A percentile compares a stretch with the other conserved stretches of the same genome.
Conservation (phyloP, 1,284 basidiomycete genomes). For the Butyriboletus appendiculatus region DNA sequence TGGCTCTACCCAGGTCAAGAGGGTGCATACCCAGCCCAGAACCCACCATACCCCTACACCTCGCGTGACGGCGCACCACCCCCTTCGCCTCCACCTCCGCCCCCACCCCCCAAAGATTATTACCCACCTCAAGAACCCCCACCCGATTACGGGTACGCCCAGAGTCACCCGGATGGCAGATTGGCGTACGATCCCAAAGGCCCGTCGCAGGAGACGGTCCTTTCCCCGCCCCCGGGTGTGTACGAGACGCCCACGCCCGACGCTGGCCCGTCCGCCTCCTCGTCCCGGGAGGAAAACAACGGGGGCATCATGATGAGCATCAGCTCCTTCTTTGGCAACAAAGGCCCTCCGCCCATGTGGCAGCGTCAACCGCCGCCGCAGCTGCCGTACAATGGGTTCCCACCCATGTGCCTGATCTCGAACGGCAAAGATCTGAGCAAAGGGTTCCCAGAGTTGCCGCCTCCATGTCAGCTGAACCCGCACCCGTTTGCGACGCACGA, state of each 20-base stretch:
- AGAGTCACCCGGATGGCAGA: conserved; percentile 1
- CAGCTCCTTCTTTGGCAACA: conserved; percentile 28
- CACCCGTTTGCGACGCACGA: conserved; percentile 36
- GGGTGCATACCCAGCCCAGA: conserved; percentile 1
- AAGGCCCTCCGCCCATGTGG: conserved; percentile 30
- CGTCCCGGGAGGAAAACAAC: not conserved
- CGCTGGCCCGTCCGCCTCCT: not conserved
- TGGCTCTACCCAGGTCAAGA: conserved; percentile 13
- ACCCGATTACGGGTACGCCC: conserved; percentile 16
- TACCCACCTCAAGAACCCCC: conserved; percentile 18
- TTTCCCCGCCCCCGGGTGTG: not conserved
- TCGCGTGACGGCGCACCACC: not conserved
- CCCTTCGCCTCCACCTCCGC: not conserved
- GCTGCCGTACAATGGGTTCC: conserved; percentile 26
- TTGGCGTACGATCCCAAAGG: conserved; percentile 1
- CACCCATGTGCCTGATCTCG: conserved; percentile 33
- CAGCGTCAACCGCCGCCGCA: conserved; percentile 18
- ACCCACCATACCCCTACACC: not conserved
- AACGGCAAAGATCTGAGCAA: conserved; percentile 18
- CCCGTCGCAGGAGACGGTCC: not conserved
- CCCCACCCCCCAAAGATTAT: conserved; percentile 3
- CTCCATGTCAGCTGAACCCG: conserved; percentile 23
- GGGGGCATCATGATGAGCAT: conserved; percentile 18
- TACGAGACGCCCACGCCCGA: not conserved
- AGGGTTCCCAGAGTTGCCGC: conserved; percentile 34